A percentile compares a stretch with the other conserved stretches of the same genome.
Evolutionary conservation across 768 basidiomycete genomes (phyloP).

Genomic region (Pulveroboletus sp.): DNA sequence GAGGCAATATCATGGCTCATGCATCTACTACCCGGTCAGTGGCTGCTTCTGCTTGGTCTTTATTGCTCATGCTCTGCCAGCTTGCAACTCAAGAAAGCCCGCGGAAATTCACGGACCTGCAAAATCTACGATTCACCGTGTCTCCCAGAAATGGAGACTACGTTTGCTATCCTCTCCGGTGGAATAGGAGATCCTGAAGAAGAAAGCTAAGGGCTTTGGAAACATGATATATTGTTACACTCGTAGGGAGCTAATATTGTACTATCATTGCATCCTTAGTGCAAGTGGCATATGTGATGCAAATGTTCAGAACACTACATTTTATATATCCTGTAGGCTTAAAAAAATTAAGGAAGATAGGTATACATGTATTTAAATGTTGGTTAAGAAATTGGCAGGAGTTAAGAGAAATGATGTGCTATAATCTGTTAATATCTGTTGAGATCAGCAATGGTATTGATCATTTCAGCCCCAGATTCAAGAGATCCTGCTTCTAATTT

Average conservation of each 20-base stretch:
- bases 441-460: too few species aligned
- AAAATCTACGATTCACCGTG: slow-evolving; percentile 99
- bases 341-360: too few species aligned
- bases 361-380: too few species aligned
- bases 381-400: too few species aligned
- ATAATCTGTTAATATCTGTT: too few species aligned
- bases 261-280: too few species aligned
- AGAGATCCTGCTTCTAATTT: too few species aligned
- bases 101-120: slow-evolving; percentile 88
- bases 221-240: neutral
- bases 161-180: slow-evolving; percentile 86
- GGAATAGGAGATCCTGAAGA: slow-evolving; percentile 96
- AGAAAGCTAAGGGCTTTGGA: slow-evolving; percentile 41
- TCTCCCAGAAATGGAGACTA: slow-evolving; percentile 92
- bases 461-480: too few species aligned
- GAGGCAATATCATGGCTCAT: slow-evolving; percentile 98
- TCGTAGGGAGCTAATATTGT: neutral
- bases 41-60: neutral
- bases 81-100: slow-evolving; percentile 85
- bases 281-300: too few species aligned
- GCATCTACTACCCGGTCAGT: slow-evolving; percentile 91
- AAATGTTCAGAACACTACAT: too few species aligned
- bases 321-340: too few species aligned
- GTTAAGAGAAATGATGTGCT: too few species aligned
- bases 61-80: slow-evolving; percentile 34